Evolutionary conservation across 257 asterid genomes (phyloP).

Genomic region (Scutellaria barbata): DNA sequence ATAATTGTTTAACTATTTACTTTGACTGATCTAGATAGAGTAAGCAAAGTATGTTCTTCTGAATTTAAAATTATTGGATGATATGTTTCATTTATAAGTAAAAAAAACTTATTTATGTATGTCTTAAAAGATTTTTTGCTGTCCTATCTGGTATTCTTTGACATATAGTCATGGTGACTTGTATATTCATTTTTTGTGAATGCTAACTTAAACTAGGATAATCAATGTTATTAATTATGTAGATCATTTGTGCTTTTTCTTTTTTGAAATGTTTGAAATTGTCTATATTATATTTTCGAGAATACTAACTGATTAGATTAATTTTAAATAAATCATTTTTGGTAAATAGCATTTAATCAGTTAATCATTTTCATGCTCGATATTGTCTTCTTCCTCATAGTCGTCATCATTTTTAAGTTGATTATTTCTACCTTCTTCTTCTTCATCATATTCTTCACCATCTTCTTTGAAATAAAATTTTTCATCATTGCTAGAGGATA

Average conservation of each 20-base stretch:
- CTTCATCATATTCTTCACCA: too few relatives aligned
- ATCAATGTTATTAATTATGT: not conserved
- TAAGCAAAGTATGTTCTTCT: not conserved
- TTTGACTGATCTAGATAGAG: conserved; percentile 2
- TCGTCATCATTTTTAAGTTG: too few relatives aligned
- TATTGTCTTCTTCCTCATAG: not conserved
- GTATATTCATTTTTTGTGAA: not conserved
- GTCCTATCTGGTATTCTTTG: not conserved
- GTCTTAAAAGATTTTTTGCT: not conserved
- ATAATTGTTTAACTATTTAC: not conserved
- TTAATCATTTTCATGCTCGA: too few relatives aligned
- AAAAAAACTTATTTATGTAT: not conserved
- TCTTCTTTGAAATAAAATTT: too few relatives aligned
- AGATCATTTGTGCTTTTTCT: not conserved
- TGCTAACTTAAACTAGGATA: not conserved
- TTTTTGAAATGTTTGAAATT: not conserved
- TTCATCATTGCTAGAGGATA: too few relatives aligned
- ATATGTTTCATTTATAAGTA: not conserved
- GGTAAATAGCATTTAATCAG: not conserved
- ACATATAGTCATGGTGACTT: not conserved
- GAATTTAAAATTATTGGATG: not conserved
- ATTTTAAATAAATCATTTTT: not conserved
- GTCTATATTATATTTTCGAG: not conserved
- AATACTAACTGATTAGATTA: not conserved
- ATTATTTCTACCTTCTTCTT: too few relatives aligned